Evolutionary conservation across 345 rosid genomes (phyloP), one percentile per base, ranked within the genome.

Genomic region (Lenwebbia sp.): DNA sequence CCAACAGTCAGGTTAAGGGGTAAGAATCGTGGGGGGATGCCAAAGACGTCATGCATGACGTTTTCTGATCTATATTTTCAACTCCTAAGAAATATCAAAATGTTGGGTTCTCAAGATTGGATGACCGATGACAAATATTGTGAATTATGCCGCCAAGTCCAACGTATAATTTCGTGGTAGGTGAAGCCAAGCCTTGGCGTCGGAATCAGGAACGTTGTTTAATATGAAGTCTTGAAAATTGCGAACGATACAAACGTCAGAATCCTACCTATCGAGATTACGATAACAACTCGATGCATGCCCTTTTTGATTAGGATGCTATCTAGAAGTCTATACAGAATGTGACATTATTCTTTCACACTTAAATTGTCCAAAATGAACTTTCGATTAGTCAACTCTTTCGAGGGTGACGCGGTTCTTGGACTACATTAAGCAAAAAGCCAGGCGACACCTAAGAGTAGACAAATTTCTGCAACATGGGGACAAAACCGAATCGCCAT

Each of bases 21-120:
- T 3, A 84, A 26, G 33, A 25, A 13, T 11, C 14, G 28, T 12
- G n/a, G 50, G 28, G 5, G 19, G 49, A 37, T 15, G 85, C 41
- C 41, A 55, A 55, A 84, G 13, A 41, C 78, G 85, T 84, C 70
- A 84, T 84, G 54, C 85, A 84, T 84, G 85, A 84, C 85, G 85
- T 11, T 55, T 84, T 58, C 52, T 6, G 51, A 55, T 28, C 21
- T 37, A 41, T 83, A 33, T 33, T 40, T 83, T 56, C 33, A 28
- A 30, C 26, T 41, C 21, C 28, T 25, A 25, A 22, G 11, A 25
- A 55, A 41, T 44, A 23, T 84, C 6, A 41, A 52, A 82, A 49
- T 13, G 25, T 82, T 25, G 55, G 25, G 57, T 22, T 21, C 57
- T 21, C 47, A 21, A 19, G 78, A 19, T 33, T 70, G 78, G 47